These are phyloP conservation scores for Schrenkiella parvula DNA, from an alignment of 345 rosid genomes.

Conservation along the genomic window DNA sequence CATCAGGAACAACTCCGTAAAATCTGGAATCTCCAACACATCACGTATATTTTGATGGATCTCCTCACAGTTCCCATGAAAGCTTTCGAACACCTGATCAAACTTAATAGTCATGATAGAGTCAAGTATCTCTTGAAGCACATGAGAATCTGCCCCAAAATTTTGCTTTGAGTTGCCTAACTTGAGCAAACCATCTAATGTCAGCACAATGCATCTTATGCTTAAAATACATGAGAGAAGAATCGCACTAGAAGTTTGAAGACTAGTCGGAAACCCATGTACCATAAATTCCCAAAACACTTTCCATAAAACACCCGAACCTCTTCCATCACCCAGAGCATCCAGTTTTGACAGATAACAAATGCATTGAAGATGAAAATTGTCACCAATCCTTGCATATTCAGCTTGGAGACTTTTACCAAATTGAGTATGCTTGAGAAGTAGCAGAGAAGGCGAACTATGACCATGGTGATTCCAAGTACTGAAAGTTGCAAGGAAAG, in stretches of 20 bases:
- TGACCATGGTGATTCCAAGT: slow-evolving; percentile 38
- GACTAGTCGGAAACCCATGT: slow-evolving; percentile 84
- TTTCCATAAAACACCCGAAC: slow-evolving; percentile 55
- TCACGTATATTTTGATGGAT: slow-evolving; percentile 48
- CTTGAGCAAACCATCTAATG: slow-evolving; percentile 57
- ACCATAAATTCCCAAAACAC: slow-evolving; percentile 73
- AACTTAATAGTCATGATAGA: slow-evolving; percentile 66
- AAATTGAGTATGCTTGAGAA: slow-evolving; percentile 70
- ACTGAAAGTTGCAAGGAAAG: slow-evolving; percentile 63
- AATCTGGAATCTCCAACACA: slow-evolving; percentile 48
- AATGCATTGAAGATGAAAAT: slow-evolving; percentile 53
- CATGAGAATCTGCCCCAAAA: slow-evolving; percentile 43
- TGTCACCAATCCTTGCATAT: slow-evolving; percentile 54
- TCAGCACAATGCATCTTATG: slow-evolving; percentile 57
- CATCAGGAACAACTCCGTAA: slow-evolving; percentile 62
- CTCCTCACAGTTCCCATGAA: slow-evolving; percentile 68
- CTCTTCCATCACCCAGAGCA: slow-evolving; percentile 51
- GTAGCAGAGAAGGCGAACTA: slow-evolving; percentile 54
- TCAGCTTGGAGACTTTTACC: slow-evolving; percentile 65
- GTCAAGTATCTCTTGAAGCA: slow-evolving; percentile 51
- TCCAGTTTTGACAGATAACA: slow-evolving; percentile 53
- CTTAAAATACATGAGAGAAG: slow-evolving; percentile 71
- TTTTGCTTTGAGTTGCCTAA: slow-evolving; percentile 40
- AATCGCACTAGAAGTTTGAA: slow-evolving; percentile 53
- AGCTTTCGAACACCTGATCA: slow-evolving; percentile 62